Evolutionary conservation across 345 rosid species (phyloP), one percentile per base, ranked within the genome.

Genomic region (Hibiscus trionum): DNA sequence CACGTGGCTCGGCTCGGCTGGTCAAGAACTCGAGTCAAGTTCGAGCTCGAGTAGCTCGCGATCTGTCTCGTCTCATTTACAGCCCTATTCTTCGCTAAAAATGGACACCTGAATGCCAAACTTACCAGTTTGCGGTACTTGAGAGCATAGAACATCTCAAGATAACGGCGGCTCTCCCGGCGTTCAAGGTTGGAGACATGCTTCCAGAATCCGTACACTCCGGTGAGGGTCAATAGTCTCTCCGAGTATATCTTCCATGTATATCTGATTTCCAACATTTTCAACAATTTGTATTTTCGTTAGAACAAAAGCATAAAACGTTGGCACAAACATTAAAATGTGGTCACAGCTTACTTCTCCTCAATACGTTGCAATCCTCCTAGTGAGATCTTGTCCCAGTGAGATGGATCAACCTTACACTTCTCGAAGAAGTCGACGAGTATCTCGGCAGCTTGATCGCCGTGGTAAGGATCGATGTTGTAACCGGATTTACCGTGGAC

Each of bases 141-240:
- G 26, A 93, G 83, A 17, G 97, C 96, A 11, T 86, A 88, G 65
- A 93, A 93, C 98, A 93, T 93, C 79, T 93, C 98, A 1, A 93
- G 84, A 85, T 93, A 93, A 16, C 98, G 90, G 2, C 91, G 82
- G 84, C 93, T 89, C 89, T 93, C 98, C 0, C 73, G 97, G 5
- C 86, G 91, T 66, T 94, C 96, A n/a, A 94, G 96, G 66, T 94
- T 94, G 0, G 98, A 90, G 3, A 94, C 98, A 27, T 91, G 96
- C 56, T 93, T 93, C 97, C 96, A 93, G 86, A 93, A 93, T 5
- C 97, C 97, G 26, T 93, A 91, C 5, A 93, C 98, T 61, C 90
- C 96, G 0, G 97, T 93, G 66, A 93, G 81, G 26, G 94, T 89
- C 86, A 93, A 63, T 53, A 93, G 90, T 84, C 97, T 83, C 79